phyloP scores from a whole-genome alignment of 768 basidiomycete species.

The Calocybe gangraenosa region DNA sequence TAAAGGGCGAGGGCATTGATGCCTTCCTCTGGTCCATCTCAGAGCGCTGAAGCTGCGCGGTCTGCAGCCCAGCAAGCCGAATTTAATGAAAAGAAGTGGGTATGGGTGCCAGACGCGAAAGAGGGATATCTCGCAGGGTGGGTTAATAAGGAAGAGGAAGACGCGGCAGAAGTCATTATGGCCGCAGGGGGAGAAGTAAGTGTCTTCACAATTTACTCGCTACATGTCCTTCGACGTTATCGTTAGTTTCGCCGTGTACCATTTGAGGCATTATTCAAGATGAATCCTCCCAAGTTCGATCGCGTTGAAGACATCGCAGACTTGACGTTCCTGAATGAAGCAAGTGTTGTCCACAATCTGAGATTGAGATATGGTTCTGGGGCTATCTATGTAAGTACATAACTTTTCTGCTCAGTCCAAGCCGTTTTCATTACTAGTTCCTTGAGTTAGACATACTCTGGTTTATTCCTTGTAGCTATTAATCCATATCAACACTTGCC shows the following conservation, averaged over 20 bases:
- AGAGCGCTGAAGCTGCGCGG: constrained; percentile 68
- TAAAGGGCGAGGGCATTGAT: constrained; percentile 24
- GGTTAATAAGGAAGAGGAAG: constrained; percentile 85
- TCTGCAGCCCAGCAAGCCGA: constrained; percentile 90
- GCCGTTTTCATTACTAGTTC: constrained; percentile 5
- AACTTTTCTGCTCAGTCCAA: constrained; percentile 14
- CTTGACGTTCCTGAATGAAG: constrained; percentile 96
- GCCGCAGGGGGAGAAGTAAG: constrained; percentile 77
- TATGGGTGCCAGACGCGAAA: constrained; percentile 92
- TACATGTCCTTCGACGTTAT: background rate
- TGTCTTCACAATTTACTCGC: constrained; percentile 1
- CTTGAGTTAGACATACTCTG: constrained; percentile 75
- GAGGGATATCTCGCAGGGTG: constrained; percentile 94
- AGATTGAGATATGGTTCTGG: constrained; percentile 87
- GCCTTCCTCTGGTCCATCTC: constrained; percentile 46
- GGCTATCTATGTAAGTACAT: constrained; percentile 89
- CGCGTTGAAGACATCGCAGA: constrained; percentile 97
- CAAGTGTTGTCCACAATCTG: constrained; percentile 97
- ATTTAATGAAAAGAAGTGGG: constrained; percentile 98
- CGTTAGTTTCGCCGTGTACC: constrained; percentile 48
- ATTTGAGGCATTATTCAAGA: constrained; percentile 82
- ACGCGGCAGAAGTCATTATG: constrained; percentile 80
- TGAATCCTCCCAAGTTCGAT: constrained; percentile 99
- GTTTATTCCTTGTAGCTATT: constrained; percentile 96
- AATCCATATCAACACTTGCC: constrained; percentile 95